A percentile compares a stretch with the other conserved stretches of the same genome.
Evolutionary conservation across 495 filamentous ascomycete genomes (phyloP).

Genomic region (Daldinia concentrica): DNA sequence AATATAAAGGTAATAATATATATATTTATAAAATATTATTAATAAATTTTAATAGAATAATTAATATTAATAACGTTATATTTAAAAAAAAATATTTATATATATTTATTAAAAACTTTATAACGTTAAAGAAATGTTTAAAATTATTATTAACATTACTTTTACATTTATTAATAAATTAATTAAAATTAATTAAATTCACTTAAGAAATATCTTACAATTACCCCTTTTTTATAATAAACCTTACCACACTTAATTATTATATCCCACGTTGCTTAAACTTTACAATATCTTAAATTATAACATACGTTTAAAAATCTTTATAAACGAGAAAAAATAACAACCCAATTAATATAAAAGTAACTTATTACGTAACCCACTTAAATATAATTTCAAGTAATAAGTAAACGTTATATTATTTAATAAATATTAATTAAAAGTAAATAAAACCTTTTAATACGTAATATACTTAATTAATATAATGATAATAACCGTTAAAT

Average conservation of each 20-base stretch:
- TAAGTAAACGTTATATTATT: not conserved
- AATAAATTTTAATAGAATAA: not conserved
- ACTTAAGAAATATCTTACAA: not conserved
- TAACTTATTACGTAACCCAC: not conserved
- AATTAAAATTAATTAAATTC: not conserved
- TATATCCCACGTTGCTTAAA: not conserved
- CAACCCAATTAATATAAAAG: not conserved
- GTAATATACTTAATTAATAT: not conserved
- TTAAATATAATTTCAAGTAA: not conserved
- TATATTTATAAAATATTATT: not conserved
- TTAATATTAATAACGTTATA: not conserved
- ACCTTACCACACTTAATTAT: not conserved
- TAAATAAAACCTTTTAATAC: not conserved
- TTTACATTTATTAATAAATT: not conserved
- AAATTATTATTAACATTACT: not conserved
- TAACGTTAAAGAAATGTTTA: not conserved
- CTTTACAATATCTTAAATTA: not conserved
- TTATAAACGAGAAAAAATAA: not conserved
- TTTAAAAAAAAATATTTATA: slow-evolving; percentile 2
- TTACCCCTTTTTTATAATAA: not conserved
- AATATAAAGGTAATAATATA: not conserved
- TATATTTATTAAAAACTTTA: not conserved
- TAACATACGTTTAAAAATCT: not conserved
- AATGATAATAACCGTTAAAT: not conserved
- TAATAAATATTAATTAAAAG: not conserved